Percentiles rank a stretch among this genome's conserved stretches.
These are phyloP conservation scores for Aechmea fasciata DNA, from an alignment of 176 grass and related monocot genomes.

Conservation along the genomic window DNA sequence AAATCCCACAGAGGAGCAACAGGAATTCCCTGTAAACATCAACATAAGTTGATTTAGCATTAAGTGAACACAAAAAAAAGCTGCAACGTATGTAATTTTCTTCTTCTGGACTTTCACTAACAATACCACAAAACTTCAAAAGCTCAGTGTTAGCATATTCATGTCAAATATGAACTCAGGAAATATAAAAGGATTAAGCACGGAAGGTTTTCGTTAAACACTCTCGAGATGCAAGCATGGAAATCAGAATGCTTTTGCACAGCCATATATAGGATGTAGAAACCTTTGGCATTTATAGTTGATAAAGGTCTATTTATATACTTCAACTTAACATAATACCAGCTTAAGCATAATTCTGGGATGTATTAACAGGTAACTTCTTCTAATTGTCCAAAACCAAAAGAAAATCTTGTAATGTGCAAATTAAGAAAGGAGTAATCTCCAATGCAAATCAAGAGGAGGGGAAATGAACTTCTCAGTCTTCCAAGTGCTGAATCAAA, in stretches of 20 bases:
- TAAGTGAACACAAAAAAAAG: neutral
- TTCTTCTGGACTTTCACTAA: neutral
- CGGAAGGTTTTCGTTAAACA: neutral
- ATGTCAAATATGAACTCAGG: neutral
- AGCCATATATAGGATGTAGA: neutral
- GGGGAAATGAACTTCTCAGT: too few species aligned
- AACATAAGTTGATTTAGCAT: slow-evolving; percentile 6
- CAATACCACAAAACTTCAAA: neutral
- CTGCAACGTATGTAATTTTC: neutral
- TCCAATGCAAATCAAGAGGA: too few species aligned
- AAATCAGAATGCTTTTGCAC: neutral
- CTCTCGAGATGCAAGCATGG: neutral
- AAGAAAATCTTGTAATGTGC: too few species aligned
- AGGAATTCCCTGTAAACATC: slow-evolving; percentile 62
- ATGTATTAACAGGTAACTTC: too few species aligned
- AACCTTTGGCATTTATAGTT: neutral
- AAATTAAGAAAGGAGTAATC: too few species aligned
- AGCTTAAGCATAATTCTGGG: too few species aligned
- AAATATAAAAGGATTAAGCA: neutral
- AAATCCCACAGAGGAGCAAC: slow-evolving; percentile 97
- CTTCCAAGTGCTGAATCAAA: too few species aligned
- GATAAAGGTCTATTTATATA: neutral
- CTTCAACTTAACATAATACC: too few species aligned
- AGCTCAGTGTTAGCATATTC: neutral
- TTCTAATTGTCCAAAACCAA: too few species aligned